Evolutionary conservation across 768 basidiomycete species (phyloP), one percentile per base, ranked within the genome.

Genomic region (Boletales sp.): DNA sequence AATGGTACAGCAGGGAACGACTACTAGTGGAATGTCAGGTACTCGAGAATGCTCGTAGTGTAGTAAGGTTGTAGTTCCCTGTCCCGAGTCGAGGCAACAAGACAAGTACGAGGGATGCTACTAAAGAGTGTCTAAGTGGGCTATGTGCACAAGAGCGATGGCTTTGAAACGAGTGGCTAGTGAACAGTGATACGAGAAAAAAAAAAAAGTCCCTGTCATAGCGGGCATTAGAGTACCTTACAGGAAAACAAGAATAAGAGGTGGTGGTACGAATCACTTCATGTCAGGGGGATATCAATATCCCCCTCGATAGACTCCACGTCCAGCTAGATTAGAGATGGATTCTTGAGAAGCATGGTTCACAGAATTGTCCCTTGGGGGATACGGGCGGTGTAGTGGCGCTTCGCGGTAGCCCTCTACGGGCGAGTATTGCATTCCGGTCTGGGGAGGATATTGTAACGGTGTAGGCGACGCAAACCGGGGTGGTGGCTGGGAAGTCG

Each of bases 301-400:
- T 15, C 51, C 54, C 36, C 55, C 51, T 51, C 65, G 65, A 44
- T 66, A 60, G 44, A 44, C 47, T 3, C 68, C 67, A n/a, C 71
- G 66, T 19, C 68, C 72, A 13, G 64, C 51, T 31, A 63, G 46
- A 46, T 68, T 69, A 21, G 61, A 44, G 3, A 61, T 4, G 2
- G 63, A 61, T 12, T 65, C 54, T 21, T 58, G 57, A 30, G 57
- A 51, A 4, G 51, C 41, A 14, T 55, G 50, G 38, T 44, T 35
- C 25, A 8, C 40, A 33, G 52, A 53, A 34, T 25, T 54, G 6
- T 58, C 61, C 18, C 62, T 55, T 21, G 56, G 54, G 5, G 63
- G 60, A 47, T 74, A 66, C 2, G 83, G 84, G 49, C 87, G 74
- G 59, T 87, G 84, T 1, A 81, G 62, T 2, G 86, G 80, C 6